Base-by-base conservation (phyloP, 192 early-diverging fungal genomes). In the Chytriomyces sp. region DNA sequence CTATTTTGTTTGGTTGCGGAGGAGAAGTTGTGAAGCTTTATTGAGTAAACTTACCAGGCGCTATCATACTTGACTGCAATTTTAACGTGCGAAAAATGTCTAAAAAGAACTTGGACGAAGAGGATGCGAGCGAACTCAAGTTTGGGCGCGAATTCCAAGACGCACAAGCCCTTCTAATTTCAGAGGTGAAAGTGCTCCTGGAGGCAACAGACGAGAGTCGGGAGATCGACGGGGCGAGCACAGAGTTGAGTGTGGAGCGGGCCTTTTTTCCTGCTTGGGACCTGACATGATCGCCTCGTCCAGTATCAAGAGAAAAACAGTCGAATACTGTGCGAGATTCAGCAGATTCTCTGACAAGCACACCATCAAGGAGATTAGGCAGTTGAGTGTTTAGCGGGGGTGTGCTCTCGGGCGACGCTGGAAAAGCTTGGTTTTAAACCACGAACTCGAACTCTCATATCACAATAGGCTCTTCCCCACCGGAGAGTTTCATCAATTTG, bases 261-360 rank as follows among this genome's bases (percentile, higher is more conserved):
- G 57, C 5, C 23, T 71, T 59, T 10, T 50, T 71, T 18, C 59
- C 3, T 57, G 6, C 8, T 0, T 71, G 50, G 20, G 18, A 16
- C 43, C 24, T 16, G 6, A 65, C 43, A 44, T 26, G 26, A 16
- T 45, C 45, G 16, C 61, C 8, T 16, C 28, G 6, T 28, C 57
- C 20, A 92, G 91, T 62, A 91, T 94, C 9, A 91, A 93, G 77
- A 83, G 88, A 77, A 96, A 95, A 85, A 93, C 95, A 0, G 81
- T 95, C 23, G 93, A 92, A 69, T 95, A 97, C 79, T 95, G 94
- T 59, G 86, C 88, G 45, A 84, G 90, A 60, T 97, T 97, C 84
- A 90, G 91, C 76, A 85, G 90, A 43, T 95, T 94, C 83, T 93
- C 87, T 35, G 95, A 96, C 84, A 87, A 91, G 60, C 91, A 97